Evolutionary conservation across 2,329 filamentous ascomycete species (phyloP), one percentile per base, ranked within the genome.

Genomic region (Pseudomassariella vexata): DNA sequence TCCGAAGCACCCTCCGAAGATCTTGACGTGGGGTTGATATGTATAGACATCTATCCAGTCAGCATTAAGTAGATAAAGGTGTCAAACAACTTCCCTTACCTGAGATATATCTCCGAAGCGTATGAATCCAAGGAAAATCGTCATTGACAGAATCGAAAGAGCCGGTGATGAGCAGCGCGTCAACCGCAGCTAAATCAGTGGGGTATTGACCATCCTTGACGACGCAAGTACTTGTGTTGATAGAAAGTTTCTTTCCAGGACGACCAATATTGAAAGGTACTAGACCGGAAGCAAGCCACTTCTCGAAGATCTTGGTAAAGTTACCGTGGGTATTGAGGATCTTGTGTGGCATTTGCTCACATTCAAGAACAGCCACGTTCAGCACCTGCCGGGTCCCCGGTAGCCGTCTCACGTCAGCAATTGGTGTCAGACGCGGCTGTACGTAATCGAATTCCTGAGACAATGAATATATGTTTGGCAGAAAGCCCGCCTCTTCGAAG

Each of bases 1-100:
- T 7, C 36, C 36, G 14, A 39, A 39, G 19, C 36, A 39, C 21
- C 36, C 30, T 16, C 36, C 36, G 14, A 39, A 39, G 10, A 39
- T 32, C 24, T 33, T 32, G 25, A 39, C 25, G 19, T 26, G 25
- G 7, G 36, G 34, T 5, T 32, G 23, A 15, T 19, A 36, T 12
- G 29, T 20, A 16, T 39, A 33, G 19, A 39, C 28, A 18, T 26
- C 27, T 35, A 16, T 17, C 5, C 16, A 18, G 3, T n/a, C 15
- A 26, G 11, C 11, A 8, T 14, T 19, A 24, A 9, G 21, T 24
- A 24, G 20, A 9, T 14, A 6, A 14, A 5, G 1, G 9, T 11
- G 2, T n/a, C 3, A 31, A 9, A 15, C 16, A 2, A 16, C 12
- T 11, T 17, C 6, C 12, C 12, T 9, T 17, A 38, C 36, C 27